phyloP scores from a whole-genome alignment of 176 grass and related monocot species.

The Carex scoparia region DNA sequence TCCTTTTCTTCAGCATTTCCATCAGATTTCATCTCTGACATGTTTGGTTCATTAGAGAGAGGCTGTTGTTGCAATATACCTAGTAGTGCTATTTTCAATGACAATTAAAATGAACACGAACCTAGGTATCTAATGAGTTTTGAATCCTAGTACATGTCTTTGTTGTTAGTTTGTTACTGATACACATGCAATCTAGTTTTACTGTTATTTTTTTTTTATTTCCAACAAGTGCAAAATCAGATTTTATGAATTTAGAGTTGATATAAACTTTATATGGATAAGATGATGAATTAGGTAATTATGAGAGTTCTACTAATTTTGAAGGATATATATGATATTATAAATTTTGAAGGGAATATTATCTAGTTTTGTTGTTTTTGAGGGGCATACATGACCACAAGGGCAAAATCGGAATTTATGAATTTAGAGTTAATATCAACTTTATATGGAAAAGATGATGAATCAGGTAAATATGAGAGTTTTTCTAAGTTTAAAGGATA shows the following conservation, averaged over 20 bases:
- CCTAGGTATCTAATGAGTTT: background rate
- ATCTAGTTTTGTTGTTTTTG: background rate
- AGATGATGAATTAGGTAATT: background rate
- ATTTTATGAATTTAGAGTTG: too few relatives aligned
- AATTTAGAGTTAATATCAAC: too few relatives aligned
- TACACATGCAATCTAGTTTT: background rate
- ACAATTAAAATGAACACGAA: background rate
- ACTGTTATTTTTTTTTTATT: background rate
- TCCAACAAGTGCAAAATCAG: too few relatives aligned
- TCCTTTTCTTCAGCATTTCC: background rate
- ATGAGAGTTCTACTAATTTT: background rate
- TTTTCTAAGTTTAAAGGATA: background rate
- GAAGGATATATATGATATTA: background rate
- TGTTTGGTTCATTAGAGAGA: background rate
- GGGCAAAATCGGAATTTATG: too few relatives aligned
- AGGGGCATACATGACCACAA: background rate
- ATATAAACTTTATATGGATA: too few relatives aligned
- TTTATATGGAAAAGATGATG: too few relatives aligned
- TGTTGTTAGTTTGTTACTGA: background rate
- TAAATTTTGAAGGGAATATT: background rate
- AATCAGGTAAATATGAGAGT: background rate
- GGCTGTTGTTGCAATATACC: background rate
- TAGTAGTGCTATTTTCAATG: background rate
- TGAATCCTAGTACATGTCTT: background rate
- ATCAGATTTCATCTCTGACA: background rate